Conservation (phyloP, 116 monocot species). For the Trichopus zeylanicus region DNA sequence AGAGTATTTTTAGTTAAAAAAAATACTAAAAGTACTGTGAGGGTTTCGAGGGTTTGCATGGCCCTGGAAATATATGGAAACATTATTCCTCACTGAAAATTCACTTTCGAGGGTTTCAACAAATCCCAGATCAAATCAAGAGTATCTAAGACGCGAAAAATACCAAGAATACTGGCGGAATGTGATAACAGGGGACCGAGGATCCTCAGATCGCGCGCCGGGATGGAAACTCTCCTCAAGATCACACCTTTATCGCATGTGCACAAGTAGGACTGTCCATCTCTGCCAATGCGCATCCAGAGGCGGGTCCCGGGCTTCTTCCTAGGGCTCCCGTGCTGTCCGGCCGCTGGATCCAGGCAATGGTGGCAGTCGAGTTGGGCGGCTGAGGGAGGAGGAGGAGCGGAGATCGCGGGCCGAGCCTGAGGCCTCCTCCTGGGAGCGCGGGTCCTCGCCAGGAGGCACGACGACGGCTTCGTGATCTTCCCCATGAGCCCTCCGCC, state of each 20-base stretch:
- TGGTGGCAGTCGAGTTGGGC: too few species aligned
- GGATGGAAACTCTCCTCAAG: constrained; percentile 19
- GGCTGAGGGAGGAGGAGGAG: too few species aligned
- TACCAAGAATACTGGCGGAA: constrained; percentile 36
- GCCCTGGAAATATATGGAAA: too few species aligned
- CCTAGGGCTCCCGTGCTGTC: too few species aligned
- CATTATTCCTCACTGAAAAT: background rate
- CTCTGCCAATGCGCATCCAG: constrained; percentile 28
- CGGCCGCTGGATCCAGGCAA: too few species aligned
- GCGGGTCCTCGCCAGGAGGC: too few species aligned
- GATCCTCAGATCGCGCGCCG: constrained; percentile 31
- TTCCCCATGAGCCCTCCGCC: too few species aligned
- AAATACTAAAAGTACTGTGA: background rate
- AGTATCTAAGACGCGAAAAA: background rate
- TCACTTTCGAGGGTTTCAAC: background rate
- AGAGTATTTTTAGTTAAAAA: too few species aligned
- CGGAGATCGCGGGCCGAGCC: too few species aligned
- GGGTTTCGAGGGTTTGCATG: background rate
- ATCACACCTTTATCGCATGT: constrained; percentile 30
- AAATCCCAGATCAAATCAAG: background rate
- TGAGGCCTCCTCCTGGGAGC: too few species aligned
- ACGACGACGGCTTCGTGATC: too few species aligned
- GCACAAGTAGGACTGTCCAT: constrained; percentile 21
- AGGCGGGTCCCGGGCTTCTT: constrained; percentile 22
- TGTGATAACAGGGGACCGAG: constrained; percentile 39